Percentiles rank a stretch among this genome's conserved stretches.
Evolutionary conservation across 1,284 basidiomycete genomes (phyloP).

Genomic region (Trametes pubescens): DNA sequence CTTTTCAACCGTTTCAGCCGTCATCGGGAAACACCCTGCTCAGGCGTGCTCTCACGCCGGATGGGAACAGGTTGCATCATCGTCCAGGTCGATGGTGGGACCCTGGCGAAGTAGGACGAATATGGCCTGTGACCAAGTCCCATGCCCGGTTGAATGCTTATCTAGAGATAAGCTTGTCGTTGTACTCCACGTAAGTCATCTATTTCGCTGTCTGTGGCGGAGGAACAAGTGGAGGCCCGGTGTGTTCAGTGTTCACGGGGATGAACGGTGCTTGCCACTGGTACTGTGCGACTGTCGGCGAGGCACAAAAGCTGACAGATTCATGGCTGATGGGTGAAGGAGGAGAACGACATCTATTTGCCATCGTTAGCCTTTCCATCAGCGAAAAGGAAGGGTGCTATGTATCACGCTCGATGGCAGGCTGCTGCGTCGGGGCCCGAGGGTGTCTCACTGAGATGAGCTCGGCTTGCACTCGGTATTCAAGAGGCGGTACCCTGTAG

Average conservation of each 20-base stretch:
- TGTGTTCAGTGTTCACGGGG: no score
- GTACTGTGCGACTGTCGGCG: not conserved
- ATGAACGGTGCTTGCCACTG: not conserved
- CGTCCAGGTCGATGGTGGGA: constrained; percentile 18
- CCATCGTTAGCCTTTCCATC: constrained; percentile 1
- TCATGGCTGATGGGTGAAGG: not conserved
- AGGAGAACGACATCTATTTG: constrained; percentile 2
- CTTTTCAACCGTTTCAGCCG: constrained; percentile 28
- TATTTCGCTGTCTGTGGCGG: not conserved
- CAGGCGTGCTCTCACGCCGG: constrained; percentile 17
- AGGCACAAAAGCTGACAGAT: not conserved
- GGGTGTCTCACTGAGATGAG: no score
- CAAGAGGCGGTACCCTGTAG: no score
- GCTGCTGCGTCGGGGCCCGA: no score
- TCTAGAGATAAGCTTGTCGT: constrained; percentile 1
- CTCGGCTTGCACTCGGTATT: no score
- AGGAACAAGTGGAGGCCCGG: not conserved
- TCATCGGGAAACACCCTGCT: constrained; percentile 9
- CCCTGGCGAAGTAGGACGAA: constrained; percentile 13
- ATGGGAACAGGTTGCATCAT: constrained; percentile 28
- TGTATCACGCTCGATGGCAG: not conserved
- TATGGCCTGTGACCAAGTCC: constrained; percentile 19
- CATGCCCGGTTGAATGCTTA: constrained; percentile 13
- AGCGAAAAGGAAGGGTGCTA: not conserved
- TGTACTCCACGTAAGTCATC: not conserved